Conservation (phyloP, 2,329 filamentous ascomycete species). For the Monosporascus sp. region DNA sequence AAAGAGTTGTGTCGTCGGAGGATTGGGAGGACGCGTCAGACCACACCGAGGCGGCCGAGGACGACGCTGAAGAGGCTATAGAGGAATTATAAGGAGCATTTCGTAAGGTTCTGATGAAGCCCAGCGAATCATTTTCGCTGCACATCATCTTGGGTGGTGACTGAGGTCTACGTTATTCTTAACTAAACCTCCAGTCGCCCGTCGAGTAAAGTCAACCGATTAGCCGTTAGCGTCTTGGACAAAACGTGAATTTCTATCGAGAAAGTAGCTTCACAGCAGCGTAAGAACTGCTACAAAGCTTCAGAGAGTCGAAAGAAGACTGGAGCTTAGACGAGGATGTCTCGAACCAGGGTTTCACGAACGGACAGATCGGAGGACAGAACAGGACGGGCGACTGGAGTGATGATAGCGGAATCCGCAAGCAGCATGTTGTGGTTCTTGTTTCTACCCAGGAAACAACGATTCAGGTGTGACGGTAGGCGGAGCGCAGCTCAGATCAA, state of each 20-base stretch:
- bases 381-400: slow-evolving; percentile 59
- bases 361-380: slow-evolving; percentile 55
- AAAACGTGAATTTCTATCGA: slow-evolving; percentile 36
- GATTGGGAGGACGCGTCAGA: slow-evolving; percentile 66
- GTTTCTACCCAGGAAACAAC: slow-evolving; percentile 25
- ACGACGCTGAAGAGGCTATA: slow-evolving; percentile 69
- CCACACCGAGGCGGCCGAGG: slow-evolving; percentile 72
- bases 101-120: slow-evolving; percentile 41
- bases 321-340: slow-evolving; percentile 38
- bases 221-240: slow-evolving; percentile 33
- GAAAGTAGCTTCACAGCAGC: slow-evolving; percentile 36
- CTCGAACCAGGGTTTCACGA: slow-evolving; percentile 45
- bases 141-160: slow-evolving; percentile 51
- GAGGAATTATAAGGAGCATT: slow-evolving; percentile 63
- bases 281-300: slow-evolving; percentile 30
- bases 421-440: slow-evolving; percentile 50
- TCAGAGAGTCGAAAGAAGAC: slow-evolving; percentile 36
- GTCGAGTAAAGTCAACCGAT: slow-evolving; percentile 47
- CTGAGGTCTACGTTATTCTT: slow-evolving; percentile 17
- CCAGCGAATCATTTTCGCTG: slow-evolving; percentile 47
- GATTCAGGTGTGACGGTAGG: slow-evolving; percentile 24
- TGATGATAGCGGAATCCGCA: slow-evolving; percentile 41
- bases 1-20: slow-evolving; percentile 62
- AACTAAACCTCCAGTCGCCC: slow-evolving; percentile 47
- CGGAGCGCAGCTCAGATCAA: slow-evolving; percentile 24